phyloP scores from a whole-genome alignment of 2,329 filamentous ascomycete species.

The Cadophora sp. region DNA sequence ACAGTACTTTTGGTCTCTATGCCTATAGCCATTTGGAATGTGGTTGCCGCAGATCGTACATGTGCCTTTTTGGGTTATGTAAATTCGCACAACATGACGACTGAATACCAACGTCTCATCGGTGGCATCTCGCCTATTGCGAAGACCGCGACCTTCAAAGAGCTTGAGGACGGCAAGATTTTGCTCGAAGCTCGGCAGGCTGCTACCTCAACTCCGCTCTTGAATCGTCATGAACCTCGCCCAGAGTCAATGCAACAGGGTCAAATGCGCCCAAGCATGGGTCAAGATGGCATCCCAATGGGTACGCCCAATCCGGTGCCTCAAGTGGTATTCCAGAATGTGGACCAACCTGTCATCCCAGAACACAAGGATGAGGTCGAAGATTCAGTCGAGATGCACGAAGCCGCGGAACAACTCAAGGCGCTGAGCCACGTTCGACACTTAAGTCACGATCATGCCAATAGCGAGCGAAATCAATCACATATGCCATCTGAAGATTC shows the following conservation, averaged over 20 bases:
- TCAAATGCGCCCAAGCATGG: conserved; percentile 30
- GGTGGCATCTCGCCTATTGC: conserved; percentile 49
- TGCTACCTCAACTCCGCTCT: conserved; percentile 44
- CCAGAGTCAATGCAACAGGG: conserved; percentile 33
- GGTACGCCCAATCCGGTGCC: conserved; percentile 35
- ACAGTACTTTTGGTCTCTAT: conserved; percentile 72
- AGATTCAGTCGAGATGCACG: conserved; percentile 73
- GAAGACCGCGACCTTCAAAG: conserved; percentile 54
- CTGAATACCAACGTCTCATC: conserved; percentile 66
- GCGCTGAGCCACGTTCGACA: conserved; percentile 69
- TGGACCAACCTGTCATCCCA: conserved; percentile 34
- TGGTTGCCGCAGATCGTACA: conserved; percentile 70
- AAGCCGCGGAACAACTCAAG: conserved; percentile 71
- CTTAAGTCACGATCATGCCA: conserved; percentile 53
- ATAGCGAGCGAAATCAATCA: conserved; percentile 43
- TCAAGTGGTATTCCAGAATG: conserved; percentile 40
- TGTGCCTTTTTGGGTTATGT: conserved; percentile 71
- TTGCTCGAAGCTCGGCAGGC: conserved; percentile 52
- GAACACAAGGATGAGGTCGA: conserved; percentile 58
- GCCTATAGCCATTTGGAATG: conserved; percentile 67
- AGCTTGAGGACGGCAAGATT: conserved; percentile 63
- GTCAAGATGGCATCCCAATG: conserved; percentile 38
- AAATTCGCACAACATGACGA: conserved; percentile 71
- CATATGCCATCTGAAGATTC: conserved; percentile 43
- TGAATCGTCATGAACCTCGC: conserved; percentile 51